Evolutionary conservation across 495 filamentous ascomycete genomes (phyloP).

Genomic region (Pyrenula aspistea): DNA sequence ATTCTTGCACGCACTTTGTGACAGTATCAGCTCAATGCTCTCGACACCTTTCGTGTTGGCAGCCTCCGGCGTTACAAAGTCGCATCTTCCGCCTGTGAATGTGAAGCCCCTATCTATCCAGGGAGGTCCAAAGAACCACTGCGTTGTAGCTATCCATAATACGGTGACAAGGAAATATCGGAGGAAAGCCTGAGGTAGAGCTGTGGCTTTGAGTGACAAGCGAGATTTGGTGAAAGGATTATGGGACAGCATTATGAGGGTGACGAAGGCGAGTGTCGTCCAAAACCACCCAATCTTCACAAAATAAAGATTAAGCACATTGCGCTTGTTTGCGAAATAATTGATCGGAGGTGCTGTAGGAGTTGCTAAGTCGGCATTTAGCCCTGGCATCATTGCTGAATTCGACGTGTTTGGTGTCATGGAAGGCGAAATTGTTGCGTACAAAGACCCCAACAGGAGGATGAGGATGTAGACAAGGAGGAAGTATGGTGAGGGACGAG

Average conservation of each 20-base stretch:
- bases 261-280: constrained; percentile 58
- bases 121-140: constrained; percentile 90
- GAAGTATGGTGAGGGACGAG: constrained; percentile 14
- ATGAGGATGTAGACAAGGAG: constrained; percentile 64
- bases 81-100: constrained; percentile 72
- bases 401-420: constrained; percentile 48
- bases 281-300: constrained; percentile 94
- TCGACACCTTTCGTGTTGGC: constrained; percentile 13
- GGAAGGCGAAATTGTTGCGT: constrained; percentile 62
- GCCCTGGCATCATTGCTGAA: constrained; percentile 39
- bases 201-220: background rate
- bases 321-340: constrained; percentile 88
- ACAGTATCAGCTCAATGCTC: constrained; percentile 35
- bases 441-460: constrained; percentile 67
- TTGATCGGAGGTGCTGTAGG: constrained; percentile 28
- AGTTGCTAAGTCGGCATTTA: constrained; percentile 30
- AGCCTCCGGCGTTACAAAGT: constrained; percentile 23
- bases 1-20: constrained; percentile 69
- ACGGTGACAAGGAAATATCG: constrained; percentile 60
- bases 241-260: constrained; percentile 48
- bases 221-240: constrained; percentile 33
- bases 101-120: constrained; percentile 79
- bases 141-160: constrained; percentile 73
- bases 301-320: constrained; percentile 81
- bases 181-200: constrained; percentile 31